Evolutionary conservation across 2,329 filamentous ascomycete species (phyloP), one percentile per base, ranked within the genome.

Genomic region (Bipolaris zeicola): DNA sequence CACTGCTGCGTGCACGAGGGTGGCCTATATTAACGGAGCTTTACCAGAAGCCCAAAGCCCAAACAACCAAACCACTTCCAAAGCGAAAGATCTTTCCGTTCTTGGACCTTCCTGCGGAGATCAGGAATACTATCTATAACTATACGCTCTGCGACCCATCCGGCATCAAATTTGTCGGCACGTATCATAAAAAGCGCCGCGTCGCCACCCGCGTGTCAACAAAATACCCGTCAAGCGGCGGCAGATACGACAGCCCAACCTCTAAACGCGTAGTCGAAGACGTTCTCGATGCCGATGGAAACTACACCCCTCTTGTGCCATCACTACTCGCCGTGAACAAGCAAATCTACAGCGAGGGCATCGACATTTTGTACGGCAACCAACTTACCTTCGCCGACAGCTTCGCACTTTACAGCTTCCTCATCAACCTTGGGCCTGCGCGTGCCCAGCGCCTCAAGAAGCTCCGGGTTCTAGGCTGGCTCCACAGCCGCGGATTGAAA

Each of bases 41-140:
- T 38, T 24, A 14, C 5, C 38, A 73, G 68, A 72, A 73, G 59
- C 62, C 43, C 51, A 69, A 65, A 55, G 48, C 58, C 20, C 50
- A 43, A 14, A 38, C 41, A 20, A 16, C 34, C 8, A 65, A 57
- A 44, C 64, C 63, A 5, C 68, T 71, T 41, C 66, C 70, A 3
- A 73, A 73, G 49, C 63, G 42, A 51, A 71, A 70, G 33, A 62
- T 69, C 49, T 76, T 76, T 43, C 72, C 69, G 0, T 75, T 76
- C 49, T 55, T 76, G 33, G 7, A 69, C 10, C 66, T 76, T 0
- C 72, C 73, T 0, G 71, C 70, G 2, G 74, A 76, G 44, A 67
- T 76, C 10, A 62, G 72, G 5, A 74, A 74, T 55, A 63, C 69
- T 26, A 72, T 76, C 41, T 76, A 76, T 61, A 42, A 24, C 1